phyloP scores from a whole-genome alignment of 768 basidiomycete species.

The Tulasnella sp. region DNA sequence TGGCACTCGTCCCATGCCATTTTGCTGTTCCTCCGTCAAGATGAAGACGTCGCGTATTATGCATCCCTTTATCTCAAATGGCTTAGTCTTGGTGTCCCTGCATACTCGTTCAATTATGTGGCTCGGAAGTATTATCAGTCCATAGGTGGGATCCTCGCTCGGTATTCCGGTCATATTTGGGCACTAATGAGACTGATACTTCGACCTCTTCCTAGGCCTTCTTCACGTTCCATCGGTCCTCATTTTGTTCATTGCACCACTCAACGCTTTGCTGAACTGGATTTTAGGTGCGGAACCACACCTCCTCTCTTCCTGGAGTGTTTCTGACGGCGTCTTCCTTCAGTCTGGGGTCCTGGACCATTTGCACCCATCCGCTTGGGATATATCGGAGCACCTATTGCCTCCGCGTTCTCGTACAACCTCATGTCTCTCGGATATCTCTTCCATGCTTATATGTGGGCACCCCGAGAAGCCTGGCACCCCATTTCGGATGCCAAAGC shows the following conservation, averaged over 20 bases:
- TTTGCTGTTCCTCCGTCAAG: slow-evolving; percentile 63
- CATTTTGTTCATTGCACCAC: slow-evolving; percentile 68
- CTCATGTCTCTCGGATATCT: slow-evolving; percentile 57
- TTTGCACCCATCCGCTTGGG: slow-evolving; percentile 53
- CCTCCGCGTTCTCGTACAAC: slow-evolving; percentile 82
- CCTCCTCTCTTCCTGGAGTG: background rate
- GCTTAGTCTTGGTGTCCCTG: slow-evolving; percentile 69
- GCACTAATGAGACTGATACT: background rate
- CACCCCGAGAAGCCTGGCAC: slow-evolving; percentile 67
- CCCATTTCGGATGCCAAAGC: slow-evolving; percentile 32
- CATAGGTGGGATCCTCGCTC: background rate
- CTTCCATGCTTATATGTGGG: slow-evolving; percentile 49
- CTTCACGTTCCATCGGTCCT: slow-evolving; percentile 80
- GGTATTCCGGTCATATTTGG: background rate
- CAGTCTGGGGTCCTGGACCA: slow-evolving; percentile 15
- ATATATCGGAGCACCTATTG: slow-evolving; percentile 85
- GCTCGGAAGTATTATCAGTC: slow-evolving; percentile 27
- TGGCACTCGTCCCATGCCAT: slow-evolving; percentile 81
- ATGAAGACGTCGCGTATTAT: slow-evolving; percentile 69
- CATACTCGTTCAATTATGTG: slow-evolving; percentile 47
- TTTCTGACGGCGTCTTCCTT: background rate
- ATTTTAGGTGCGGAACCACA: slow-evolving; percentile 47
- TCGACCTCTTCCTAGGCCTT: slow-evolving; percentile 37
- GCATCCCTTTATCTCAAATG: slow-evolving; percentile 69
- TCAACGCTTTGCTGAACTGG: slow-evolving; percentile 76